Conservation (phyloP, 1,139 yeast species). For the Hyphopichia khmerensis region DNA sequence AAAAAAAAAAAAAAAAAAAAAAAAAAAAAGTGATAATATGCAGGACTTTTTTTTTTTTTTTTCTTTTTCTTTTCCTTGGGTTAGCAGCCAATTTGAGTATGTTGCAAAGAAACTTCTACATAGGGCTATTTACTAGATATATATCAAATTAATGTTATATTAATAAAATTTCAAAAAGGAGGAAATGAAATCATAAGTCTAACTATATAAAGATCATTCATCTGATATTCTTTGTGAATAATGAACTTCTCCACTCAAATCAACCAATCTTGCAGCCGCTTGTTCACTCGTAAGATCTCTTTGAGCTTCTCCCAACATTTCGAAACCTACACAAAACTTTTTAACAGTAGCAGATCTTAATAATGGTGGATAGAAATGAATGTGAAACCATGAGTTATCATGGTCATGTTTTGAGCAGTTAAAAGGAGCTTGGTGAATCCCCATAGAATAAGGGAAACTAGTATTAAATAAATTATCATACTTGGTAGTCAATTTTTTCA, state of each 20-base stretch:
- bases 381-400: slow-evolving; percentile 62
- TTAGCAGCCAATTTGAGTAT: background rate
- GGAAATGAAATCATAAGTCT: too few relatives aligned
- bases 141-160: too few relatives aligned
- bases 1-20: background rate
- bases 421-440: slow-evolving; percentile 71
- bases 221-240: slow-evolving; percentile 17
- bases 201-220: background rate
- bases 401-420: slow-evolving; percentile 37
- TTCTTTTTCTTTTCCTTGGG: background rate
- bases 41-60: background rate
- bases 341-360: slow-evolving; percentile 73
- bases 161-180: background rate
- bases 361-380: slow-evolving; percentile 79
- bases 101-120: too few relatives aligned
- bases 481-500: slow-evolving; percentile 57
- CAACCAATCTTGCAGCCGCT: slow-evolving; percentile 61
- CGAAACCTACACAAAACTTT: slow-evolving; percentile 77
- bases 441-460: slow-evolving; percentile 80
- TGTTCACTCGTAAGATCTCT: slow-evolving; percentile 76
- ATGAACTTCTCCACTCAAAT: slow-evolving; percentile 40
- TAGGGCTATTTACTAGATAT: too few relatives aligned
- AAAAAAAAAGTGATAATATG: too few relatives aligned
- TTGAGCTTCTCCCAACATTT: slow-evolving; percentile 77
- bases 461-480: slow-evolving; percentile 73